Base-by-base conservation (phyloP, 495 filamentous ascomycete species). In the Hypomontagnella monticulosa region DNA sequence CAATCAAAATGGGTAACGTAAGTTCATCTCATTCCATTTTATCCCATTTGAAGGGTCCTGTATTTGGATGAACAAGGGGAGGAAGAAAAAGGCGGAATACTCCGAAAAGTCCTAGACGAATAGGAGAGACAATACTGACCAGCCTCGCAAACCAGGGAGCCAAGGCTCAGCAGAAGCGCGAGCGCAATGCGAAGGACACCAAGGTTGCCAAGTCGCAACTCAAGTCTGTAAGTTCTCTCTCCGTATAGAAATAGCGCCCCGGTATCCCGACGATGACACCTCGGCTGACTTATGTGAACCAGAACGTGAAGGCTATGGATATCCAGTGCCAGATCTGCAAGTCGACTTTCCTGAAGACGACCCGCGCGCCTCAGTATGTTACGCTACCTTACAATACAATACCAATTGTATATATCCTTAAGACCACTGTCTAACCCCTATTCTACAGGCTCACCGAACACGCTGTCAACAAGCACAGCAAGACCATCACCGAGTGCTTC, bases 121-220 rank as follows among this genome's bases (percentile, higher is more conserved):
- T 38, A 23, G 14, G 23, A 40, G 23, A 40, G 11, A 40, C 38
- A 6, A 27, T 33, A 23, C 51, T 55, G 32, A 53, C 44, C 48
- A 67, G 34, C 36, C 50, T 69, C 48, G 60, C 55, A 61, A 51
- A 1, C 11, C 57, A 85, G 83, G 83, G 84, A 76, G 82, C 81
- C 71, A 86, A 85, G 75, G 82, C 83, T 20, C 77, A 78, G 71
- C 81, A 82, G 69, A 85, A 85, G 81, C 84, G 84, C 58, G 84
- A 82, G 66, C 81, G 83, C 68, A 83, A 84, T 58, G 71, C 69
- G 40, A 82, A 84, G 73, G 79, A 84, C 48, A 69, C 43, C 61
- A 74, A 69, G 34, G 73, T 65, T 4, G 75, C 79, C 44, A 84
- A 84, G 76, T 86, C 84, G 46, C 84, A 86, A 73, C 75, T 86